Percentiles rank a stretch among this genome's conserved stretches.
Conservation (phyloP, 371 early-diverging fungal genomes). For the Mucor indicus region DNA sequence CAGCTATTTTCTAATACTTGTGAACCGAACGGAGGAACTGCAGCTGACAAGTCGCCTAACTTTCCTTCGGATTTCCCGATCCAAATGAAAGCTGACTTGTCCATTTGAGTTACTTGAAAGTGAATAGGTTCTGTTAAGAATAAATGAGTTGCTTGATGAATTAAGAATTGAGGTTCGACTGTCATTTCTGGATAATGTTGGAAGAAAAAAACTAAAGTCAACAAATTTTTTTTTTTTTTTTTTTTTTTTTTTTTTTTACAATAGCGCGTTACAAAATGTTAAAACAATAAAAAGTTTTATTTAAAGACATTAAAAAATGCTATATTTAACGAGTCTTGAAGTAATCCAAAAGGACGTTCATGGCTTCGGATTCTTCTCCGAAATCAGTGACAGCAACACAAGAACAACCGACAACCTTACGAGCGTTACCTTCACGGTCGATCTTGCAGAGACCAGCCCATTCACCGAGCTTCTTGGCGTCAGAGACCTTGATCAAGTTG, state of each 20-base stretch:
- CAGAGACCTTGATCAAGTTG: constrained; percentile 96
- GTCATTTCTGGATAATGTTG: background rate
- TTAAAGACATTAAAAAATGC: no score
- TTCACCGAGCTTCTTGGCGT: constrained; percentile 98
- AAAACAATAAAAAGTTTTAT: no score
- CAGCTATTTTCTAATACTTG: no score
- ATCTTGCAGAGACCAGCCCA: constrained; percentile 99
- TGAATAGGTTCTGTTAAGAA: constrained; percentile 37
- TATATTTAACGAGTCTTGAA: constrained; percentile 75
- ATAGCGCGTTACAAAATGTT: no score
- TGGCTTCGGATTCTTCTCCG: constrained; percentile 98
- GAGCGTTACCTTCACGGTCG: constrained; percentile 97
- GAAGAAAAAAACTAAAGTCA: no score
- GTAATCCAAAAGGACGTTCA: constrained; percentile 94
- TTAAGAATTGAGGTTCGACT: constrained; percentile 26
- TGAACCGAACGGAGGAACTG: constrained; percentile 32
- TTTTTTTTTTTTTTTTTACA: background rate
- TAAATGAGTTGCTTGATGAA: constrained; percentile 41
- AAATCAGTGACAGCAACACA: constrained; percentile 96
- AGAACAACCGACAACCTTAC: constrained; percentile 96
- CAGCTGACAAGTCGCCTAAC: constrained; percentile 42
- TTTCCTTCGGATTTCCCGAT: constrained; percentile 32
- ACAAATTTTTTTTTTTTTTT: no score
- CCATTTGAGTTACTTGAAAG: constrained; percentile 39
- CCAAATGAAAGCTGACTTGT: constrained; percentile 39